A percentile compares a stretch with the other conserved stretches of the same genome.
Conservation (phyloP, 176 grass and related monocot species). For the maize (Zea mays) region DNA sequence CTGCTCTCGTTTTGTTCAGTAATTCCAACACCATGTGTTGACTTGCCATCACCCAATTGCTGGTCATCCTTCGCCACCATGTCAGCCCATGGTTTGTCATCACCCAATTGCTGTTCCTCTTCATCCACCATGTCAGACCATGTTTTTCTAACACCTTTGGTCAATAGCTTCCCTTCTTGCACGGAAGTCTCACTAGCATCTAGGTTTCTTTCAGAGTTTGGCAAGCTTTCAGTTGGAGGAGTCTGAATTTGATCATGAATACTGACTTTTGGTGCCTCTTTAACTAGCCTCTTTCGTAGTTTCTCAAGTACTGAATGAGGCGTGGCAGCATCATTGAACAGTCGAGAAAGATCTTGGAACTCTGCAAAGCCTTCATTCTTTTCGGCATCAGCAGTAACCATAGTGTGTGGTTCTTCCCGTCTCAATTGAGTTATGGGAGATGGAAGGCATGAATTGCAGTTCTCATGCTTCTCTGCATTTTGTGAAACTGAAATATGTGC, state of each 20-base stretch:
- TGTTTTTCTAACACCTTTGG: slow-evolving; percentile 32
- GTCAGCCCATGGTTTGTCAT: slow-evolving; percentile 39
- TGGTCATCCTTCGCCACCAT: slow-evolving; percentile 42
- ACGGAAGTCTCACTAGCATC: slow-evolving; percentile 26
- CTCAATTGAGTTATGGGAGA: slow-evolving; percentile 55
- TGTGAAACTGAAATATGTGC: slow-evolving; percentile 16
- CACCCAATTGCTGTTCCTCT: slow-evolving; percentile 37
- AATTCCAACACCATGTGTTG: not conserved
- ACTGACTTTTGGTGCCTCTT: slow-evolving; percentile 20
- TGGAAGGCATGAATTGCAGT: slow-evolving; percentile 34
- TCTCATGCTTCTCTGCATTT: slow-evolving; percentile 35
- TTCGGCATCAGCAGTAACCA: slow-evolving; percentile 14
- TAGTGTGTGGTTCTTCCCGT: slow-evolving; percentile 32
- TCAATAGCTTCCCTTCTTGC: slow-evolving; percentile 22
- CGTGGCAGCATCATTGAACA: slow-evolving; percentile 55
- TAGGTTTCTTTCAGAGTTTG: not conserved
- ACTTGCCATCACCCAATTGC: not conserved
- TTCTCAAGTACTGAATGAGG: slow-evolving; percentile 54
- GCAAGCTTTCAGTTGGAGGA: slow-evolving; percentile 23
- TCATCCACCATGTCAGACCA: slow-evolving; percentile 63
- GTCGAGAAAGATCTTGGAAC: slow-evolving; percentile 40
- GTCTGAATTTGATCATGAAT: slow-evolving; percentile 30
- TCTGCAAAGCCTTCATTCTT: slow-evolving; percentile 29
- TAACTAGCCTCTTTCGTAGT: slow-evolving; percentile 46
- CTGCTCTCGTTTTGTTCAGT: slow-evolving; percentile 23